These are phyloP conservation scores for Orychophragmus violaceus DNA, from an alignment of 345 rosid genomes.

Conservation along the genomic window DNA sequence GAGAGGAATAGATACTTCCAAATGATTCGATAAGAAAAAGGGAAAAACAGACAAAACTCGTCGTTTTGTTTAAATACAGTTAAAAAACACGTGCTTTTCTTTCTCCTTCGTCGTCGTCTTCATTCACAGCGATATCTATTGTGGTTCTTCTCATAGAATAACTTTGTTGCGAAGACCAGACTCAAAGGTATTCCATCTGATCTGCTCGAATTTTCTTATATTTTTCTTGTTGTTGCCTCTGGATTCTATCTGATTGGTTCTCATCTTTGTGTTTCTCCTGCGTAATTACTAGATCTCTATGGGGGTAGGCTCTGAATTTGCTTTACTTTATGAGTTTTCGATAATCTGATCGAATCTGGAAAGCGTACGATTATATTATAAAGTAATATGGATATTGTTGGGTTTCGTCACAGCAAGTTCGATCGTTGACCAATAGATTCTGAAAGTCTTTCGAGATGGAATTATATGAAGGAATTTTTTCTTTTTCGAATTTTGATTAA, in stretches of 20 bases:
- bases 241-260: not conserved
- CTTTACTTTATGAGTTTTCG: not conserved
- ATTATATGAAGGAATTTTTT: not conserved
- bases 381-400: not conserved
- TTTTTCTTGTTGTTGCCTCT: not conserved
- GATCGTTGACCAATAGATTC: not conserved
- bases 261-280: not conserved
- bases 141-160: not conserved
- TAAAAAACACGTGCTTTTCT: not conserved
- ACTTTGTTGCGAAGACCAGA: conserved; percentile 10
- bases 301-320: not conserved
- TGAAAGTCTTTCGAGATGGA: not conserved
- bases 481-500: not conserved
- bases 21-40: too few relatives aligned
- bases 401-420: not conserved
- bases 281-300: conserved; percentile 4
- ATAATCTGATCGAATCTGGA: conserved; percentile 12
- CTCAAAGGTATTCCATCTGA: conserved; percentile 14
- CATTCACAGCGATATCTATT: conserved; percentile 3
- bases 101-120: not conserved
- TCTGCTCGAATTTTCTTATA: conserved; percentile 6
- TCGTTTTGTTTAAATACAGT: conserved; percentile 5
- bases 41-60: not conserved
- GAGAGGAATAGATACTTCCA: too few relatives aligned
- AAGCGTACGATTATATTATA: not conserved